These are phyloP conservation scores for Hypoxylon sp. DNA, from an alignment of 2,329 filamentous ascomycete species.

Conservation along the genomic window DNA sequence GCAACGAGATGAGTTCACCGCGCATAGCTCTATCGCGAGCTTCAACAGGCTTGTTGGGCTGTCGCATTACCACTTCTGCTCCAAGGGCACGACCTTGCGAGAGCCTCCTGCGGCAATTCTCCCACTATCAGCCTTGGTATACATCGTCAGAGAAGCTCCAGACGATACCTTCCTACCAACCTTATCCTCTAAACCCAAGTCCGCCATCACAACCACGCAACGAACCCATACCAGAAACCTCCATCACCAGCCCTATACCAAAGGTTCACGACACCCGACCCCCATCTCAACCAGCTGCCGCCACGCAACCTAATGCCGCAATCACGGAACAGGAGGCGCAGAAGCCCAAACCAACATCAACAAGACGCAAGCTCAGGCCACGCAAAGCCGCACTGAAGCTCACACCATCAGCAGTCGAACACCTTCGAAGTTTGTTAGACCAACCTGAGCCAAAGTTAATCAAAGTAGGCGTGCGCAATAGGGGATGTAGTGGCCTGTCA, in stretches of 20 bases:
- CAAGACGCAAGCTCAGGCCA: slow-evolving; percentile 78
- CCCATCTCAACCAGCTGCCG: slow-evolving; percentile 49
- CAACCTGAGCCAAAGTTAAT: slow-evolving; percentile 94
- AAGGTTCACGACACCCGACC: slow-evolving; percentile 68
- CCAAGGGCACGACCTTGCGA: slow-evolving; percentile 59
- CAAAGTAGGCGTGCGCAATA: slow-evolving; percentile 92
- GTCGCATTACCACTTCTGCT: slow-evolving; percentile 57
- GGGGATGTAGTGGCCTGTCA: slow-evolving; percentile 92
- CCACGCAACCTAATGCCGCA: slow-evolving; percentile 56
- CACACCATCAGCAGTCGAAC: slow-evolving; percentile 82
- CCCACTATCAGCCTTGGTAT: slow-evolving; percentile 52
- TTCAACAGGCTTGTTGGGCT: slow-evolving; percentile 48
- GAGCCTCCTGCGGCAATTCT: slow-evolving; percentile 61
- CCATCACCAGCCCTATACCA: slow-evolving; percentile 65
- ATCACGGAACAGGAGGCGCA: slow-evolving; percentile 76
- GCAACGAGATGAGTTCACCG: slow-evolving; percentile 60
- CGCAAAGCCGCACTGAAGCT: slow-evolving; percentile 94
- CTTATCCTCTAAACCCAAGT: slow-evolving; percentile 64
- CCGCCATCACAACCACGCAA: slow-evolving; percentile 59
- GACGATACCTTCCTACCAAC: slow-evolving; percentile 62
- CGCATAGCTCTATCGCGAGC: slow-evolving; percentile 55
- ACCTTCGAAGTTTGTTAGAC: slow-evolving; percentile 82
- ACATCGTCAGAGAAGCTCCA: slow-evolving; percentile 50
- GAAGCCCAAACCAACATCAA: slow-evolving; percentile 71
- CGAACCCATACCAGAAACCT: slow-evolving; percentile 62